Evolutionary conservation across 495 filamentous ascomycete species (phyloP).

Genomic region (Parathielavia hyrcaniae): DNA sequence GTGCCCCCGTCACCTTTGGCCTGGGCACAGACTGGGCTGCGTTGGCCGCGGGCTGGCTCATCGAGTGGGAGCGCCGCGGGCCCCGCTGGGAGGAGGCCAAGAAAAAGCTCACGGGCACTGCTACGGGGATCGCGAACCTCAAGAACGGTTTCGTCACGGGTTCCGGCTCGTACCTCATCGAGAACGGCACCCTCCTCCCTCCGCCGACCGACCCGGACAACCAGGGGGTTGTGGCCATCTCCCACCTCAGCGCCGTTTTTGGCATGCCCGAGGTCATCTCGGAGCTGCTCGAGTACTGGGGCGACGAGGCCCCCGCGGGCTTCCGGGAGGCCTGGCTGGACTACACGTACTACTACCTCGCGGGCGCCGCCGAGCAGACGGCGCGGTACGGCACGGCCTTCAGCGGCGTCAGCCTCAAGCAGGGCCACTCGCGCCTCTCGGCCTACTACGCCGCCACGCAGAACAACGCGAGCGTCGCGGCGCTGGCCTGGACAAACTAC

Average conservation of each 20-base stretch:
- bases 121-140: constrained; percentile 1
- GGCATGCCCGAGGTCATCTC: constrained; percentile 6
- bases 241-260: constrained; percentile 6
- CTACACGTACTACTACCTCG: constrained; percentile 3
- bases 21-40: constrained; percentile 8
- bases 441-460: neutral
- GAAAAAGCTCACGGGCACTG: neutral
- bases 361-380: neutral
- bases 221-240: neutral
- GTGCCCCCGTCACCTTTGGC: neutral
- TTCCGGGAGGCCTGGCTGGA: constrained; percentile 1
- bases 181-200: neutral
- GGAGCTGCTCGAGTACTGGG: constrained; percentile 6
- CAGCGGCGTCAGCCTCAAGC: neutral
- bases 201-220: constrained; percentile 4
- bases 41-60: neutral
- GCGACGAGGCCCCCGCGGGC: neutral
- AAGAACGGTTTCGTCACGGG: constrained; percentile 10
- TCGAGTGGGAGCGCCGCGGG: constrained; percentile 6
- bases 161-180: neutral
- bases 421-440: constrained; percentile 5
- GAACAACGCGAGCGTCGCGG: neutral
- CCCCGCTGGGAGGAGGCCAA: constrained; percentile 5
- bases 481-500: neutral
- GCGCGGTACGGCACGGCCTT: constrained; percentile 2